phyloP scores from a whole-genome alignment of 2,329 filamentous ascomycete genomes.

The Colletotrichum tabaci region DNA sequence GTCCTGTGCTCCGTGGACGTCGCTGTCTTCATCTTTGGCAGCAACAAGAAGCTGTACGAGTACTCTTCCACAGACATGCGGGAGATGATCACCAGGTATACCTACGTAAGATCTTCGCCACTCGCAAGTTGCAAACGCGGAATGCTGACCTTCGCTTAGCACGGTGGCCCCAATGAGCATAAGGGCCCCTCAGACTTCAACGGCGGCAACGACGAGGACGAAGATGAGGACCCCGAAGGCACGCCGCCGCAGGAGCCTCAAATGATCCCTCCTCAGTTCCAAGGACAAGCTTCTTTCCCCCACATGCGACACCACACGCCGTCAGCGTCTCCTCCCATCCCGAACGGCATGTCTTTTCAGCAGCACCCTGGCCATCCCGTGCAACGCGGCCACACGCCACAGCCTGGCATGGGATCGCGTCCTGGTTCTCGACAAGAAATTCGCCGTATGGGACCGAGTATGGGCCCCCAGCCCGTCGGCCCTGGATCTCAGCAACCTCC shows the following conservation, averaged over 20 bases:
- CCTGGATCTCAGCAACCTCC: constrained; percentile 68
- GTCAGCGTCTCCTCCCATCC: constrained; percentile 90
- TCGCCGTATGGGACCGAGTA: constrained; percentile 81
- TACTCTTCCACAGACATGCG: constrained; percentile 96
- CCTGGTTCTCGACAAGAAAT: constrained; percentile 86
- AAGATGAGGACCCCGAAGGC: constrained; percentile 81
- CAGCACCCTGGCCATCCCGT: constrained; percentile 61
- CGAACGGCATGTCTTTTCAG: constrained; percentile 80
- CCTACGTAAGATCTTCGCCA: constrained; percentile 79
- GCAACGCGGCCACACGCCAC: constrained; percentile 84
- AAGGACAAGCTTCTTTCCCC: constrained; percentile 79
- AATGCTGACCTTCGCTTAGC: constrained; percentile 66
- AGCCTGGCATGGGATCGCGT: constrained; percentile 81
- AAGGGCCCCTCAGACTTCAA: constrained; percentile 95
- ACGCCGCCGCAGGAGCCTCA: constrained; percentile 77
- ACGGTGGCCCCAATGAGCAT: constrained; percentile 93
- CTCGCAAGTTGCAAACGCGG: background rate
- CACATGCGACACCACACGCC: constrained; percentile 87
- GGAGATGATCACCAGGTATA: constrained; percentile 88
- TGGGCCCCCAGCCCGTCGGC: constrained; percentile 75
- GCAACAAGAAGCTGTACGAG: constrained; percentile 99
- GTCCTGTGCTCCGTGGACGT: constrained; percentile 99
- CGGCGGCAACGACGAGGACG: constrained; percentile 88
- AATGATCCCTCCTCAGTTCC: constrained; percentile 80
- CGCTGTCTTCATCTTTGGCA: constrained; percentile 97